A percentile compares a stretch with the other conserved stretches of the same genome.
phyloP scores from a whole-genome alignment of 495 filamentous ascomycete species.

The Chaetomidium leptoderma region DNA sequence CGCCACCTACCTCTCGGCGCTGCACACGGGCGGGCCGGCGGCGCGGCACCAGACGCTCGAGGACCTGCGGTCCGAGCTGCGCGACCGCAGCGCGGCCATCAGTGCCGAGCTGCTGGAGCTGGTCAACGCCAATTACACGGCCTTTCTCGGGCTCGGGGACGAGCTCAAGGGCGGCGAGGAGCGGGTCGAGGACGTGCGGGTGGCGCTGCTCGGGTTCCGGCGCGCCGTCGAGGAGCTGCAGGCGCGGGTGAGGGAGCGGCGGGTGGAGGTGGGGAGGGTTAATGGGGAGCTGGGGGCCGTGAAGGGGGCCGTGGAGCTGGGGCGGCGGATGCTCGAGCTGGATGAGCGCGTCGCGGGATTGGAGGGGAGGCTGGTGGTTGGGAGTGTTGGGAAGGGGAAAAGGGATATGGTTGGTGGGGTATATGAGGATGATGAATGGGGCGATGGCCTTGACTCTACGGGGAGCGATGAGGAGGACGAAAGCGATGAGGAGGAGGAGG shows the following conservation, averaged over 20 bases:
- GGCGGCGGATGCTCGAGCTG: constrained; percentile 64
- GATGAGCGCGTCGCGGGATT: constrained; percentile 67
- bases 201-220: constrained; percentile 78
- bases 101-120: constrained; percentile 84
- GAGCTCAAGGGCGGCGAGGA: constrained; percentile 85
- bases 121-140: constrained; percentile 88
- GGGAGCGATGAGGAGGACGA: constrained; percentile 30
- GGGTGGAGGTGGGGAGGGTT: constrained; percentile 40
- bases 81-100: constrained; percentile 67
- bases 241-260: constrained; percentile 45
- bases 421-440: constrained; percentile 33
- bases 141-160: constrained; percentile 78
- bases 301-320: constrained; percentile 47
- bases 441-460: constrained; percentile 22
- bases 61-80: constrained; percentile 82
- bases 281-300: constrained; percentile 41
- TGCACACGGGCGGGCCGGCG: constrained; percentile 42
- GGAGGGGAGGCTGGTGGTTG: constrained; percentile 59
- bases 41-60: constrained; percentile 88
- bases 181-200: constrained; percentile 82
- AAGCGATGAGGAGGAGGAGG: constrained; percentile 23
- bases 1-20: constrained; percentile 72
- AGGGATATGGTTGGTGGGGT: constrained; percentile 27
- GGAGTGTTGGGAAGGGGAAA: constrained; percentile 27
- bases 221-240: constrained; percentile 63